Evolutionary conservation across 169 alveolate species (phyloP).

Genomic region (Cyclospora cayetanensis): DNA sequence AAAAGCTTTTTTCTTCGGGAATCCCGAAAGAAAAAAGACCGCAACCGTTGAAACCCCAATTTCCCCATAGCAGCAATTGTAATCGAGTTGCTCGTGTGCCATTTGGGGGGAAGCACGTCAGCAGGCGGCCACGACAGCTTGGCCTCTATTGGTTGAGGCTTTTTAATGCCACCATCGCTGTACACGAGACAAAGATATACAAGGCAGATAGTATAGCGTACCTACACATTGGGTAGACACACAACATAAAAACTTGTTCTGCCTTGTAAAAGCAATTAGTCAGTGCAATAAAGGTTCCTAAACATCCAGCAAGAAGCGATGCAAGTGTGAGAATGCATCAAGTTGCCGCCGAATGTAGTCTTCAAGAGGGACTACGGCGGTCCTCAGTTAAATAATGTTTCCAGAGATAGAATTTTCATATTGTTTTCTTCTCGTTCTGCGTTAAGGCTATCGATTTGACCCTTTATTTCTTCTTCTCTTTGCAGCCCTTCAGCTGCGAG

Average conservation of each 20-base stretch:
- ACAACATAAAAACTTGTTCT: neutral
- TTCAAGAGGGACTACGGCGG: neutral
- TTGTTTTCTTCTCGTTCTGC: neutral
- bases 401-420: neutral
- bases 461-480: neutral
- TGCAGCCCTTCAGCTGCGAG: neutral
- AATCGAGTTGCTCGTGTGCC: no score
- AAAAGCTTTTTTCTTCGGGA: no score
- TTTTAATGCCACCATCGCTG: no score
- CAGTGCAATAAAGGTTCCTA: neutral
- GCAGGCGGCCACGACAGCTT: no score
- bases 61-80: no score
- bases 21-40: no score
- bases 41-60: no score
- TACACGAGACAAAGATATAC: constrained; percentile 82
- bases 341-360: no score
- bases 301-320: neutral
- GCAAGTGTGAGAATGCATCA: neutral
- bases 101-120: no score
- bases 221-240: constrained; percentile 3
- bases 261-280: neutral
- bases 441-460: neutral
- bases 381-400: neutral
- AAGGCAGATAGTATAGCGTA: constrained; percentile 83
- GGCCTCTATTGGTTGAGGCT: no score